Evolutionary conservation across 2,329 filamentous ascomycete genomes (phyloP).

Genomic region (Epichloe baconii): DNA sequence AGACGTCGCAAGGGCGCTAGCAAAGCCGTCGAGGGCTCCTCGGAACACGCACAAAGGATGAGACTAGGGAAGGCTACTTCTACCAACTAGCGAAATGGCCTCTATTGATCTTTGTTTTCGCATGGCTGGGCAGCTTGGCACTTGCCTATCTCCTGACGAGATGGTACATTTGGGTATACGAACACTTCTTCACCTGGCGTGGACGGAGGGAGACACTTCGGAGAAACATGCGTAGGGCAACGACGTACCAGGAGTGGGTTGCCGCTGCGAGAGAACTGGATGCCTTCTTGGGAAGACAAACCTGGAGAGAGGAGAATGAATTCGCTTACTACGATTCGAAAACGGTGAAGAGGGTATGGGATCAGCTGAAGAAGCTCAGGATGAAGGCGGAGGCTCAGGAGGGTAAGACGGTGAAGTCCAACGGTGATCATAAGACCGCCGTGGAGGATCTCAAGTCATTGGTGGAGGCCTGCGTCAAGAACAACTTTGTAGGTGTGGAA

Average conservation of each 20-base stretch:
- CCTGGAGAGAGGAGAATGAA: conserved; percentile 66
- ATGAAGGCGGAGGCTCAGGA: conserved; percentile 43
- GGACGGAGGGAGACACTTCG: conserved; percentile 63
- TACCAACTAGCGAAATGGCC: conserved; percentile 90
- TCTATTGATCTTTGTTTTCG: conserved; percentile 63
- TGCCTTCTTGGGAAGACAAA: conserved; percentile 62
- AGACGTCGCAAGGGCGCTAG: conserved; percentile 19
- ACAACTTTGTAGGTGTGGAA: conserved; percentile 92
- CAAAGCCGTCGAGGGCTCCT: conserved; percentile 27
- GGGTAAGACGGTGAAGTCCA: conserved; percentile 22
- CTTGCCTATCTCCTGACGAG: conserved; percentile 65
- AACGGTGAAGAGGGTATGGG: conserved; percentile 64
- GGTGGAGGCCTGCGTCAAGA: conserved; percentile 87
- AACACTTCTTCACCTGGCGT: conserved; percentile 82
- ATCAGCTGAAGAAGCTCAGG: conserved; percentile 57
- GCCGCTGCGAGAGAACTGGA: conserved; percentile 68
- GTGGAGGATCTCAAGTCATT: conserved; percentile 66
- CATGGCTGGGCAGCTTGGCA: conserved; percentile 66
- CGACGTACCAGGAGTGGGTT: conserved; percentile 75
- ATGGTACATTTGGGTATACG: conserved; percentile 83
- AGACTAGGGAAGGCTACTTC: conserved; percentile 86
- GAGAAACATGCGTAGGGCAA: conserved; percentile 55
- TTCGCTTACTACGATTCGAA: conserved; percentile 80
- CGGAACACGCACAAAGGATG: conserved; percentile 60
- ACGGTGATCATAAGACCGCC: conserved; percentile 29